Conservation (phyloP, 1,284 basidiomycete genomes). For the Exobasidium cylindrosporum region DNA sequence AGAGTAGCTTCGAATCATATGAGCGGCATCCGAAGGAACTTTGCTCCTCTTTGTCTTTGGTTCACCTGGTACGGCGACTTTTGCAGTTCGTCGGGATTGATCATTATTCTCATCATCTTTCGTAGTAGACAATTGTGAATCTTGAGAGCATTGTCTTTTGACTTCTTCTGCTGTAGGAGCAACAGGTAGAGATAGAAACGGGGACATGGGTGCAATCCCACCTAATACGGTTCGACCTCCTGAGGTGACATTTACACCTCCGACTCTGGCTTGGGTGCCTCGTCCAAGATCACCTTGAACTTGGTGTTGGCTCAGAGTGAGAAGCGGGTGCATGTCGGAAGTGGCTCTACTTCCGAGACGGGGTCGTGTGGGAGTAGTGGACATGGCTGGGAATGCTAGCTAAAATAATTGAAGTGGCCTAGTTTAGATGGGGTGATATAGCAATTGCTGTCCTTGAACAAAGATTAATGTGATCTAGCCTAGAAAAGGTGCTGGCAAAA, state of each 20-base stretch:
- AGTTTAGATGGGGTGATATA: no score
- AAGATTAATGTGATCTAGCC: no score
- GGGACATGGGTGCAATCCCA: constrained; percentile 2
- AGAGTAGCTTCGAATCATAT: constrained; percentile 33
- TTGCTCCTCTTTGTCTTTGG: background rate
- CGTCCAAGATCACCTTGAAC: background rate
- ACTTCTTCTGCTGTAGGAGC: constrained; percentile 8
- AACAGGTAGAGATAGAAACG: constrained; percentile 3
- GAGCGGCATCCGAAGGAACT: background rate
- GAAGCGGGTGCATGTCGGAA: constrained; percentile 2
- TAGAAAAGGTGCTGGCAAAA: no score
- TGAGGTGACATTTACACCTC: background rate
- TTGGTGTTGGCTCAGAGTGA: background rate
- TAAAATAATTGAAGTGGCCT: no score
- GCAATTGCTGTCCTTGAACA: no score
- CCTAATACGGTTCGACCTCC: constrained; percentile 1
- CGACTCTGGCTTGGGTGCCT: background rate
- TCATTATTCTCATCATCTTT: background rate
- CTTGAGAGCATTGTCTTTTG: background rate
- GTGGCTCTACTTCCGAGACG: background rate
- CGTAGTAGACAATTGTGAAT: background rate
- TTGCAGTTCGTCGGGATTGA: background rate
- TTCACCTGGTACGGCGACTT: background rate
- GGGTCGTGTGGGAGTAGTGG: background rate
- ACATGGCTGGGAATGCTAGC: background rate